phyloP scores from a whole-genome alignment of 1,284 basidiomycete species.

The Ustilago lituana region DNA sequence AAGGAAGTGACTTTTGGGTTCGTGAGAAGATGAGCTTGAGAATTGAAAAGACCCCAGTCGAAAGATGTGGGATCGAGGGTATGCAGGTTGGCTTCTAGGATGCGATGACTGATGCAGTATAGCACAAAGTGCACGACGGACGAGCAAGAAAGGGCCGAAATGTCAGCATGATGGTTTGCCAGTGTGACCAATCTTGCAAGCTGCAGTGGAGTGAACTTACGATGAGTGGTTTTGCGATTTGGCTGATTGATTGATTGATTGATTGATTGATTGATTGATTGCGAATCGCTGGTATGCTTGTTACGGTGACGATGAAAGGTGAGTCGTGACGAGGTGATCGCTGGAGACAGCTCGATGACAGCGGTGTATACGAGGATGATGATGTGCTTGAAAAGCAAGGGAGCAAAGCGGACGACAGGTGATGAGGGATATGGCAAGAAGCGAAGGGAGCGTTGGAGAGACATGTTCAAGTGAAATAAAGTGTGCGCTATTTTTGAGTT shows the following conservation, averaged over 20 bases:
- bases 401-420: not conserved
- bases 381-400: conserved; percentile 1
- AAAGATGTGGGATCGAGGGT: conserved; percentile 8
- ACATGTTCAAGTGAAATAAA: not conserved
- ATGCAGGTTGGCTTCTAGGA: conserved; percentile 22
- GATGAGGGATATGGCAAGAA: conserved; percentile 15
- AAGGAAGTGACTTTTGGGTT: conserved; percentile 2
- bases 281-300: conserved; percentile 26
- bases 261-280: no score
- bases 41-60: not conserved
- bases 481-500: no score
- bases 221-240: not conserved
- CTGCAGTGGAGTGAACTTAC: conserved; percentile 11
- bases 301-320: conserved; percentile 1
- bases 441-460: not conserved
- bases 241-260: no score
- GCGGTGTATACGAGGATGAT: conserved; percentile 2
- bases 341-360: no score
- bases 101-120: conserved; percentile 5
- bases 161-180: conserved; percentile 10
- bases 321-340: not conserved
- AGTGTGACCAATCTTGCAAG: no score
- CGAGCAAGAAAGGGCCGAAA: not conserved
- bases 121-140: no score
- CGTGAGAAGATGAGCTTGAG: no score